Evolutionary conservation across 139 green algal species (phyloP).

Genomic region (Closterium sp.): DNA sequence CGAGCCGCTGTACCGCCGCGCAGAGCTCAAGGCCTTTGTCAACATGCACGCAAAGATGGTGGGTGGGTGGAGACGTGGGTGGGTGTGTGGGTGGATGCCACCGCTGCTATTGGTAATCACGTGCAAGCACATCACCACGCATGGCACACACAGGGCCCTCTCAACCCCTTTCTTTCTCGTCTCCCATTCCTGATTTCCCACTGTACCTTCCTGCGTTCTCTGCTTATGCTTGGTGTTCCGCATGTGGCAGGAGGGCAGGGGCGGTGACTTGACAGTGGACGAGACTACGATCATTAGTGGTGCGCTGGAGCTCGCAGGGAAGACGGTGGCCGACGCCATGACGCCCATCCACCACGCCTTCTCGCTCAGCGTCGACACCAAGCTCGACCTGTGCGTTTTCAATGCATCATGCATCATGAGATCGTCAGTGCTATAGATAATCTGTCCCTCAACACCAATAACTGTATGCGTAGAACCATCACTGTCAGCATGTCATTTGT

Average conservation of each 20-base stretch:
- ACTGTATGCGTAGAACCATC: too few species aligned
- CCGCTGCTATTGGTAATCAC: too few species aligned
- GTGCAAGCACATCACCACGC: too few species aligned
- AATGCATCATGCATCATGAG: too few species aligned
- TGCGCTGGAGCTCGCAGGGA: constrained; percentile 49
- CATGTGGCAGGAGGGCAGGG: constrained; percentile 31
- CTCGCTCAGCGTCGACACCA: constrained; percentile 46
- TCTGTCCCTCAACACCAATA: too few species aligned
- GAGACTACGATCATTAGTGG: constrained; percentile 56
- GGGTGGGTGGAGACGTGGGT: neutral
- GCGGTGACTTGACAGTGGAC: constrained; percentile 48
- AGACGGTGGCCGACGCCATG: constrained; percentile 51
- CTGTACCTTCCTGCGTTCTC: neutral
- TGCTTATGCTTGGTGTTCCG: neutral
- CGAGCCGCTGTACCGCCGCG: constrained; percentile 24
- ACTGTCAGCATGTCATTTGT: too few species aligned
- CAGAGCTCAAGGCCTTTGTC: constrained; percentile 55
- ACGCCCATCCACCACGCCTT: constrained; percentile 50
- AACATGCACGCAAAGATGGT: constrained; percentile 50
- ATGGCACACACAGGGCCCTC: too few species aligned
- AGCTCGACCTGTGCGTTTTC: constrained; percentile 44
- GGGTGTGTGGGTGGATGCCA: neutral
- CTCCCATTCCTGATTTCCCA: neutral
- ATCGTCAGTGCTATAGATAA: too few species aligned
- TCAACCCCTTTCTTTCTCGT: too few species aligned